Evolutionary conservation across 169 alveolate genomes (phyloP), one percentile per base, ranked within the genome.

Genomic region (Cyclospora cayetanensis): DNA sequence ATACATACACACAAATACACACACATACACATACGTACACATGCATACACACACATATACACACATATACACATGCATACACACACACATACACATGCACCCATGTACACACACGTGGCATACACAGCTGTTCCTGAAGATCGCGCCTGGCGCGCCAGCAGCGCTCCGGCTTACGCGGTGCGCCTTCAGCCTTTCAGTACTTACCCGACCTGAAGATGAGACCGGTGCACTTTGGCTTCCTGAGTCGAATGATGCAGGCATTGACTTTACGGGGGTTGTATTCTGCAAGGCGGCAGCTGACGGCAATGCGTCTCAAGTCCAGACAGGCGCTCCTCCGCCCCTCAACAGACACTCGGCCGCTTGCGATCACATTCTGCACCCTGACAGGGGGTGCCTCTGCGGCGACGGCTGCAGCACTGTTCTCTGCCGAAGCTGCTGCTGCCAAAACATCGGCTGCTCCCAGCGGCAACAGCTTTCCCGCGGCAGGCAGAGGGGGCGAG

Each of bases 171-270:
- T n/a, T n/a, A n/a, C n/a, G n/a, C 99, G 5, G 98, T 94, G 90
- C 97, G 97, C 41, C 65, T 27, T 41, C 55, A 29, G 18, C 82
- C 12, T 22, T 37, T 68, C 79, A 63, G 11, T 4, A 37, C 87
- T 41, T 15, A 91, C 95, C 95, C 25, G 87, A 46, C n/a, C 87
- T 27, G 93, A 74, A 93, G 20, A 93, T 70, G 55, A 98, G 85
- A 0, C 98, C 98, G 1, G 99, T 97, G 74, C 98, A 96, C 91
- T 96, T 96, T 25, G 99, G 99, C 50, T 96, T 97, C 90, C 97
- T 93, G 63, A 97, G 95, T 72, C 98, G 95, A 97, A 98, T 96
- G 77, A 98, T 97, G 34, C 97, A 98, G 9, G 99, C 98, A 15
- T 97, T 97, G 93, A 97, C 96, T 65, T 98, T 93, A 41, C 94